These are phyloP conservation scores for Aspergillus texensis DNA, from an alignment of 2,329 filamentous ascomycete species.

Conservation along the genomic window DNA sequence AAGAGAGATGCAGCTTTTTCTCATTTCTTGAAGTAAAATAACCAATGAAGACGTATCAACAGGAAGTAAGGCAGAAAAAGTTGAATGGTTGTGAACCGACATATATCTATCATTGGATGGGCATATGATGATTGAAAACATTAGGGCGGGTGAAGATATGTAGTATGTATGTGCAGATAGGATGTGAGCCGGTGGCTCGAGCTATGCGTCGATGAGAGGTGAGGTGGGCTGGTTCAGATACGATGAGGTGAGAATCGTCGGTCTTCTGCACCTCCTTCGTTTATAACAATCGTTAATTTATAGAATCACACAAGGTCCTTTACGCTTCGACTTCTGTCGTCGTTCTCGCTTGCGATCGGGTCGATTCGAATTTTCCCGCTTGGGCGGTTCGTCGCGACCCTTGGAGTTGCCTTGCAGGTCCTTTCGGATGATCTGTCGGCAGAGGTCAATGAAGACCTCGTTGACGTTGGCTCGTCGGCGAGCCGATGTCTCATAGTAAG, in stretches of 20 bases:
- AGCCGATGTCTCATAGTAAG: constrained; percentile 89
- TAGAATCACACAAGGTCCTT: constrained; percentile 44
- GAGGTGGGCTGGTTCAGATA: background rate
- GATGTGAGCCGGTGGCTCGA: background rate
- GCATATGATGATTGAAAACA: constrained; percentile 23
- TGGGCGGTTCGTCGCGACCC: constrained; percentile 32
- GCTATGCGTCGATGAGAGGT: background rate
- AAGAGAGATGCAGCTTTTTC: constrained; percentile 19
- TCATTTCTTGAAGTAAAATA: constrained; percentile 18
- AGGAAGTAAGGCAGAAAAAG: constrained; percentile 21
- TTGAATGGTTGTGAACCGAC: constrained; percentile 29
- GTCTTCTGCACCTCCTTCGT: constrained; percentile 7
- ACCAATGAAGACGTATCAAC: constrained; percentile 24
- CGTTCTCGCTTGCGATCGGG: constrained; percentile 39
- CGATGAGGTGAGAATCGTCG: background rate
- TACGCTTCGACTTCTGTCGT: constrained; percentile 33
- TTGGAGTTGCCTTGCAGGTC: constrained; percentile 52
- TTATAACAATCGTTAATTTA: constrained; percentile 23
- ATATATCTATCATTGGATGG: constrained; percentile 31
- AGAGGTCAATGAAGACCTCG: constrained; percentile 84
- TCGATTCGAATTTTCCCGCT: constrained; percentile 38
- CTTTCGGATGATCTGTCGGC: constrained; percentile 77
- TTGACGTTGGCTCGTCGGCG: constrained; percentile 83
- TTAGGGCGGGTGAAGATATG: constrained; percentile 33
- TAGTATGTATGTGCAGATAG: constrained; percentile 22